These are phyloP conservation scores for Coniella vitis DNA, from an alignment of 2,329 filamentous ascomycete genomes.

Conservation along the genomic window DNA sequence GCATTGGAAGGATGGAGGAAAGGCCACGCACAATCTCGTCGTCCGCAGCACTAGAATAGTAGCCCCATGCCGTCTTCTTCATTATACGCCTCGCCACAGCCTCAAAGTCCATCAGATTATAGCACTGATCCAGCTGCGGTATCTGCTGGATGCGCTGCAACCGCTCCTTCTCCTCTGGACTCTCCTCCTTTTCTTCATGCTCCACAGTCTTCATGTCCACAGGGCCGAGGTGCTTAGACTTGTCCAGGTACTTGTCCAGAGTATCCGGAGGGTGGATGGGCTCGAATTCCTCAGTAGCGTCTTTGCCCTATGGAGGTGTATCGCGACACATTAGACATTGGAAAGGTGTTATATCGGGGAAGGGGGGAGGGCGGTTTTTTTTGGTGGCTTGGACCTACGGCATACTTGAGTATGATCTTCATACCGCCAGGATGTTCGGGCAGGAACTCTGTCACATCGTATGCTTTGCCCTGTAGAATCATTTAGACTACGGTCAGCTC, in stretches of 20 bases:
- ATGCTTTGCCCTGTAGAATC: constrained; percentile 59
- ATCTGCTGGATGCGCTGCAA: constrained; percentile 68
- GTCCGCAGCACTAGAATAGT: constrained; percentile 90
- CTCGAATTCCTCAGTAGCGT: constrained; percentile 87
- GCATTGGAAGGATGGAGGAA: neutral
- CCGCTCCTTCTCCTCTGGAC: constrained; percentile 54
- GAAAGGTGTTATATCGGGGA: no score
- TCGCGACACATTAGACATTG: no score
- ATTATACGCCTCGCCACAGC: constrained; percentile 82
- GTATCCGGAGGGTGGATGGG: constrained; percentile 86
- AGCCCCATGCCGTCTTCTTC: constrained; percentile 96
- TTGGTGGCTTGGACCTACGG: constrained; percentile 39
- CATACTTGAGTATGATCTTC: constrained; percentile 95
- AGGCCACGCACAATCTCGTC: constrained; percentile 65
- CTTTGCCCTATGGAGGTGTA: constrained; percentile 57
- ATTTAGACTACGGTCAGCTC: no score
- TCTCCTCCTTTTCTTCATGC: constrained; percentile 59
- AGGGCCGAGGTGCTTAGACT: constrained; percentile 78
- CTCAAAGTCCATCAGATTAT: constrained; percentile 94
- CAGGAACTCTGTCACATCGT: constrained; percentile 87
- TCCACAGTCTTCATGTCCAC: constrained; percentile 76
- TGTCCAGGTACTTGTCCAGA: constrained; percentile 74
- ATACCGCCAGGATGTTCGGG: constrained; percentile 85
- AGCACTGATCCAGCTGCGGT: constrained; percentile 80
- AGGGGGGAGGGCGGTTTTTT: no score